Conservation (phyloP, 306 rosid species). For the Sicyos baderoa region DNA sequence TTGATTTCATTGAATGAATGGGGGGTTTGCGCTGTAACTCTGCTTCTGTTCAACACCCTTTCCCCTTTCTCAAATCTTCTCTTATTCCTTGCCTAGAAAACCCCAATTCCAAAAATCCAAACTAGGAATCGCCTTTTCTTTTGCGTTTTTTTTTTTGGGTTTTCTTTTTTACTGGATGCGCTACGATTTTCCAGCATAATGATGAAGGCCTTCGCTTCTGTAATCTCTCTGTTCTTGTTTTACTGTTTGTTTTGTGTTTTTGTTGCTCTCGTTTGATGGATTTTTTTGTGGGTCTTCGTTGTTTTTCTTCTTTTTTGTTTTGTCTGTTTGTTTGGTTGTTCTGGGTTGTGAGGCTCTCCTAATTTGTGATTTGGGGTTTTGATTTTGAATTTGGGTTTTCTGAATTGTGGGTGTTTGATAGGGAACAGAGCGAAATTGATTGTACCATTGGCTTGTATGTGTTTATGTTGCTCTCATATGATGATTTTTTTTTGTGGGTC, state of each 20-base stretch:
- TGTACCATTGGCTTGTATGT: background rate
- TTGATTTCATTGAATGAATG: too few relatives aligned
- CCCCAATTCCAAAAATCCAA: background rate
- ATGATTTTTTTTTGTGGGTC: too few relatives aligned
- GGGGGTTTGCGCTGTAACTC: background rate
- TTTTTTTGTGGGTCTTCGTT: background rate
- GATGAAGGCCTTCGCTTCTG: slow-evolving; percentile 39
- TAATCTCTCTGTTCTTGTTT: slow-evolving; percentile 17
- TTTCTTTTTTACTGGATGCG: slow-evolving; percentile 17
- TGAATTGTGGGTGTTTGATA: background rate
- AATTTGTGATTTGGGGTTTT: background rate
- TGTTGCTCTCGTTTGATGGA: background rate
- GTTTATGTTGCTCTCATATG: too few relatives aligned
- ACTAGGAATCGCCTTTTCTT: background rate
- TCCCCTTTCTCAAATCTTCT: slow-evolving; percentile 13
- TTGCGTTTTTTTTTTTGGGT: background rate
- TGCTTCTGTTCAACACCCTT: background rate
- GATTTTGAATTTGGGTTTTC: background rate
- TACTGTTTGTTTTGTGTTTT: background rate
- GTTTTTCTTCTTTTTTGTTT: background rate
- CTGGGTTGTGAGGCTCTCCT: background rate
- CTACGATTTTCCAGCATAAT: slow-evolving; percentile 14
- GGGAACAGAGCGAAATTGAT: background rate
- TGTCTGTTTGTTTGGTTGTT: background rate
- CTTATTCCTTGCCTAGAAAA: slow-evolving; percentile 26